Base-by-base conservation (phyloP, 2,329 filamentous ascomycete species). In the Phyllosticta citribraziliensis region DNA sequence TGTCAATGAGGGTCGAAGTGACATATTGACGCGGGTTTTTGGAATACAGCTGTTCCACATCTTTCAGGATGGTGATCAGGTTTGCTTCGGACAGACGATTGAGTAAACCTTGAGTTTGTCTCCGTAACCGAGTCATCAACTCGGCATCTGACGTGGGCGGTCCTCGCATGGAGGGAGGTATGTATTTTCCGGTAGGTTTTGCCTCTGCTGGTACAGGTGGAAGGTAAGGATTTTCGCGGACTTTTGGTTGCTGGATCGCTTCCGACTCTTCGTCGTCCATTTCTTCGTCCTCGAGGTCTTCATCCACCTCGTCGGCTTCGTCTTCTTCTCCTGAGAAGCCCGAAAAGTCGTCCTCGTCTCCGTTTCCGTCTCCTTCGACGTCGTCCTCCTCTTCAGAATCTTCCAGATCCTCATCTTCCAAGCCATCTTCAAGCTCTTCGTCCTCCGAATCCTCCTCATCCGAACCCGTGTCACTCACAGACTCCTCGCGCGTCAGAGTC, bases 1-100 rank as follows among this genome's bases (percentile, higher is more conserved):
- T 79, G 64, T 92, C 86, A 2, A 92, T 84, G 1, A 97, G 78
- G 0, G 85, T 87, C 0, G 88, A 86, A 0, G 91, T 96, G 54
- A 97, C 91, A 68, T 92, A 86, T 64, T 94, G 90, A n/a, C 94
- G 85, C 0, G 94, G 87, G 66, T 96, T 85, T 52, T 87, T 85
- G 60, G 87, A 83, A 71, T 97, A 99, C 1, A 97, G 78, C 63
- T 87, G 85, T 70, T 96, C 91, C 33, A 96, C 81, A 19, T 95
- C 88, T 52, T 83, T 82, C 3, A 97, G 77, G 58, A 97, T 96
- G 1, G 89, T 88, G 5, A 96, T 74, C 64, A 99, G 80, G 67
- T 94, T 97, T 47, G 91, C 86, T 70, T 97, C 93, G 0, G 94
- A 97, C 33, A 99, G 80, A 70, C 93, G 88, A 73, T 99, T 99